Base-by-base conservation (phyloP, 2,329 filamentous ascomycete species). In the Emergomyces pasteurianus region DNA sequence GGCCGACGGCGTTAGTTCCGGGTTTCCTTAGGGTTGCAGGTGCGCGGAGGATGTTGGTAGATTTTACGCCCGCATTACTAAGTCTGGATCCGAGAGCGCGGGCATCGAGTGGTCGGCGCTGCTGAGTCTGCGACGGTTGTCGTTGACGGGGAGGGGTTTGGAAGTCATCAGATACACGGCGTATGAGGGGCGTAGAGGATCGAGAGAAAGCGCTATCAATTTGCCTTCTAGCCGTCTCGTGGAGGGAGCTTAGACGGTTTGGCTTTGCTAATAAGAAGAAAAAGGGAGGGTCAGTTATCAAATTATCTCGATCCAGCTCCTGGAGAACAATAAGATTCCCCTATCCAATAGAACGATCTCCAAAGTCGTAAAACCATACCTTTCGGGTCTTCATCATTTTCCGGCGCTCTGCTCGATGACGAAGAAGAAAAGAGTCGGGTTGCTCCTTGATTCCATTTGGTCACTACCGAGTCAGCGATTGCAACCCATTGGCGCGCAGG, bases 11-110 rank as follows among this genome's bases (percentile, higher is more conserved):
- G 34, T 12, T 21, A 26, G 1, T 18, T 23, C 38, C 26, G 64
- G 64, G 31, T 18, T 12, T 62, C 47, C 65, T 67, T 52, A 66
- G 61, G 46, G 59, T 66, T 49, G 40, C 36, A 2, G 67, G 69
- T 36, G 65, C 67, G 52, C 69, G 72, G 26, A 75, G 67, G 40
- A 75, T 63, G 57, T 71, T 70, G 9, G 67, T 61, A 21, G 67
- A 66, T n/a, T 68, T 64, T 42, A 64, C 67, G 59, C 66, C 67
- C 34, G 66, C 60, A 34, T 31, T 16, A n/a, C 38, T 47, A 10
- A 55, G 18, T 40, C 16, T 38, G 16, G 57, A 34, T 2, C 56
- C 73, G 34, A 76, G 68, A 8, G 72, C 71, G 55, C 74, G 67
- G 16, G 73, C 73, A 64, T 76, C 74, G 59, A 76, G 59, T 23